Base-by-base conservation (phyloP, 768 basidiomycete genomes). In the Pleurotus ostreatus region DNA sequence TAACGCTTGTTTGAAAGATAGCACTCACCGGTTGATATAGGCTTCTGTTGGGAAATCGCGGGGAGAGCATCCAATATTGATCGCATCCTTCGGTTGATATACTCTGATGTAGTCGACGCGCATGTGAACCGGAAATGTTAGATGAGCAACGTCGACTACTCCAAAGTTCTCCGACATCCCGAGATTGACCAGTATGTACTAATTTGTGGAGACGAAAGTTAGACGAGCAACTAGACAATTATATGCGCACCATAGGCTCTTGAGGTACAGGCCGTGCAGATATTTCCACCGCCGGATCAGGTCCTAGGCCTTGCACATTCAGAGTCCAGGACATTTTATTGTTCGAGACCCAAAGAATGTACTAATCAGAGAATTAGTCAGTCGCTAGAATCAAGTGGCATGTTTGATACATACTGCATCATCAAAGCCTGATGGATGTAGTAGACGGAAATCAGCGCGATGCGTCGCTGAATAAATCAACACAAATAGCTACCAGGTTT, bases 101-200 rank as follows among this genome's bases (percentile, higher is more conserved):
- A 93, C 87, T 39, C 90, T 78, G 58, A 80, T 71, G 58, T 78
- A 79, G 60, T 80, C 79, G 12, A 81, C 66, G 46, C 62, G 65
- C 76, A 79, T 72, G 43, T 69, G 69, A 2, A 70, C 67, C n/a
- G 94, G 92, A 72, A 91, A 92, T 5, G 75, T 73, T 12, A 95
- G 74, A 57, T 86, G 72, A 2, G 74, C 69, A 51, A 89, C 79
- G 68, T 96, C 86, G 25, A 94, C 81, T 4, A 70, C 61, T 9
- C 85, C 86, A 63, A 97, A 97, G 67, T 84, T 88, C 58, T 74
- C 70, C 5, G 92, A 94, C 69, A 96, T 83, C 56, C 92, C 94
- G 60, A 94, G 71, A 68, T 94, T 94, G 61, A 79, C 73, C 59
- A 96, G 83, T 60, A 97, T 71, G 65, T 93, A 92, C 90, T 92